Conservation (phyloP, 2,329 filamentous ascomycete genomes). For the Blumeriella jaapii region DNA sequence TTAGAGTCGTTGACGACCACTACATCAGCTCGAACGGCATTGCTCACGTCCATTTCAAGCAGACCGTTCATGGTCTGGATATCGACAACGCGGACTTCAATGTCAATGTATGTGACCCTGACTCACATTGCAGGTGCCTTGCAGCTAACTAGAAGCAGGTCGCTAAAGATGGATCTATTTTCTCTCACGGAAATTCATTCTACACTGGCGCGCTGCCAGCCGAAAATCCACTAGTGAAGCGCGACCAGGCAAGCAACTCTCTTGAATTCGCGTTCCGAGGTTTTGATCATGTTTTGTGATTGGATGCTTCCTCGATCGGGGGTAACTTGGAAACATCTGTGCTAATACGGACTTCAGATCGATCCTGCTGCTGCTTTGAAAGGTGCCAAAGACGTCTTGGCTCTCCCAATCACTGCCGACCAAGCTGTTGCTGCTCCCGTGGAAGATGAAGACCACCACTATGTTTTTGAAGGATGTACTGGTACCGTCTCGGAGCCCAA, state of each 20-base stretch:
- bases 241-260: constrained; percentile 16
- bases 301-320: too few relatives aligned
- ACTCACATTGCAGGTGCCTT: not conserved
- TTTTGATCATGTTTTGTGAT: too few relatives aligned
- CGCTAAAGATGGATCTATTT: constrained; percentile 39
- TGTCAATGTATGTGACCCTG: constrained; percentile 11
- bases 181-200: constrained; percentile 44
- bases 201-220: constrained; percentile 34
- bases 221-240: constrained; percentile 30
- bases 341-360: too few relatives aligned
- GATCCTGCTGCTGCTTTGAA: constrained; percentile 35
- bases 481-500: constrained; percentile 41
- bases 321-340: too few relatives aligned
- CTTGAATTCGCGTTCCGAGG: too few relatives aligned
- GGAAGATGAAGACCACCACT: constrained; percentile 8
- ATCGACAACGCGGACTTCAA: constrained; percentile 40
- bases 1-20: constrained; percentile 38
- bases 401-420: constrained; percentile 8
- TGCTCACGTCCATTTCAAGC: constrained; percentile 47
- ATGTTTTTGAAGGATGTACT: constrained; percentile 34
- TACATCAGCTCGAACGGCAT: constrained; percentile 45
- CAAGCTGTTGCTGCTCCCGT: constrained; percentile 8
- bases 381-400: constrained; percentile 9
- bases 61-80: constrained; percentile 45
- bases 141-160: constrained; percentile 32